A percentile compares a stretch with the other conserved stretches of the same genome.
phyloP scores from a whole-genome alignment of 768 basidiomycete species.

The Agrocybe chaxingu region DNA sequence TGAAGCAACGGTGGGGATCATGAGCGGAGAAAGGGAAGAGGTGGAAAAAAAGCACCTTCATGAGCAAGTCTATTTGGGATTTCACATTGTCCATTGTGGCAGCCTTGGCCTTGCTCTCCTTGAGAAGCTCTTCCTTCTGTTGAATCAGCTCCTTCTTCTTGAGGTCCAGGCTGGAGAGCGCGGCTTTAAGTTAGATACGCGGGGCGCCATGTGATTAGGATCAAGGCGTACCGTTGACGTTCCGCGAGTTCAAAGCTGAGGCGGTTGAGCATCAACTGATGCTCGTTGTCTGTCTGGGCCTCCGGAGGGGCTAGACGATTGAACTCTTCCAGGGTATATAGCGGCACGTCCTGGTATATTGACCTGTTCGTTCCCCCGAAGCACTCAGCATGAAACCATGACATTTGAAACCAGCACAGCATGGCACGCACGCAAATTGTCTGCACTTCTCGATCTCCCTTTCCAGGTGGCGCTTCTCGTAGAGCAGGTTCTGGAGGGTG shows the following conservation, averaged over 20 bases:
- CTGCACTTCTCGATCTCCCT: constrained; percentile 91
- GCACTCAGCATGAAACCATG: background rate
- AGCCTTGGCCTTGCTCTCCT: constrained; percentile 72
- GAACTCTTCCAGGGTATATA: constrained; percentile 72
- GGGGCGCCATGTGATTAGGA: constrained; percentile 7
- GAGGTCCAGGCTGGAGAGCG: constrained; percentile 59
- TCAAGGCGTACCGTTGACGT: constrained; percentile 67
- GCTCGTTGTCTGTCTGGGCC: constrained; percentile 62
- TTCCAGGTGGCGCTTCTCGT: constrained; percentile 87
- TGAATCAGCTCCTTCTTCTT: constrained; percentile 63
- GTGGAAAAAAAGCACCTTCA: constrained; percentile 51
- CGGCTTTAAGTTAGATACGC: constrained; percentile 1
- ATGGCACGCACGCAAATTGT: constrained; percentile 74
- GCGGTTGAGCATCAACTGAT: constrained; percentile 85
- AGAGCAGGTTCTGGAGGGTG: constrained; percentile 80
- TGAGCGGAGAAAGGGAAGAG: background rate
- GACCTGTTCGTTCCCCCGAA: constrained; percentile 45
- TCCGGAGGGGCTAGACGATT: constrained; percentile 64
- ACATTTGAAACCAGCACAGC: background rate
- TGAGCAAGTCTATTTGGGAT: constrained; percentile 68
- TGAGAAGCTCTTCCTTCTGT: constrained; percentile 77
- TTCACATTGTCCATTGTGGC: constrained; percentile 77
- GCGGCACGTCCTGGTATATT: constrained; percentile 82
- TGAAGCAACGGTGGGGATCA: constrained; percentile 5
- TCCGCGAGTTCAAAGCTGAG: constrained; percentile 85